Evolutionary conservation across 371 early-diverging fungal species (phyloP), one percentile per base, ranked within the genome.

Genomic region (Mucor saturninus): DNA sequence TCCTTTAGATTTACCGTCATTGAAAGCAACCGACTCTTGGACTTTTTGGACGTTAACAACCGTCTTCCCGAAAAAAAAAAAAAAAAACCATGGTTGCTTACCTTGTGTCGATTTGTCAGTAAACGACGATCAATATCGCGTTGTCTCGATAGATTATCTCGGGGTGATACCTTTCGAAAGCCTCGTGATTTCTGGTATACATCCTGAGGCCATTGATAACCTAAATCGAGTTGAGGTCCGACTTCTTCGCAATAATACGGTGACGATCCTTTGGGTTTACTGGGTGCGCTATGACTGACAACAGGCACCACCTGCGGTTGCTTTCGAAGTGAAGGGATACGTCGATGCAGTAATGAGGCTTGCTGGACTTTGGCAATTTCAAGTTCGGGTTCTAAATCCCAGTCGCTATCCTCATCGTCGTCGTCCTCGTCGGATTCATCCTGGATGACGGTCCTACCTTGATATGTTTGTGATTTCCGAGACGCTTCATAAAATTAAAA

Each of bases 1-100:
- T 76, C 79, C 43, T 89, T 78, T 38, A 93, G 63, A 58, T 85
- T 61, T 7, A 81, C 71, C 2, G 93, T 93, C 31, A 49, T 31
- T 29, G 39, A 38, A 1, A 56, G 39, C 31, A 62, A 39, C 6
- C 31, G 3, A 29, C 46, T 57, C 14, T 35, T 57, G 28, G 11
- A 14, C n/a, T 51, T 21, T 50, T 42, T 32, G 26, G 2, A 9
- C 4, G 30, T 11, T 46, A 5, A 8, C 10, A 26, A 21, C 21
- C 21, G 21, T 21, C 21, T 15, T 32, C 39, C 7, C 5, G 10
- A 28, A 14, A 28, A 48, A 28, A 2, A 46, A 46, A 46, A 46
- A 46, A 28, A 3, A 28, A 26, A 48, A 28, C 4, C 6, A 48
- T 26, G 5, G 4, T 28, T 26, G 8, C 26, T 48, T 48, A 64